phyloP scores from a whole-genome alignment of 1,284 basidiomycete genomes.

The Tylopilus sp. region DNA sequence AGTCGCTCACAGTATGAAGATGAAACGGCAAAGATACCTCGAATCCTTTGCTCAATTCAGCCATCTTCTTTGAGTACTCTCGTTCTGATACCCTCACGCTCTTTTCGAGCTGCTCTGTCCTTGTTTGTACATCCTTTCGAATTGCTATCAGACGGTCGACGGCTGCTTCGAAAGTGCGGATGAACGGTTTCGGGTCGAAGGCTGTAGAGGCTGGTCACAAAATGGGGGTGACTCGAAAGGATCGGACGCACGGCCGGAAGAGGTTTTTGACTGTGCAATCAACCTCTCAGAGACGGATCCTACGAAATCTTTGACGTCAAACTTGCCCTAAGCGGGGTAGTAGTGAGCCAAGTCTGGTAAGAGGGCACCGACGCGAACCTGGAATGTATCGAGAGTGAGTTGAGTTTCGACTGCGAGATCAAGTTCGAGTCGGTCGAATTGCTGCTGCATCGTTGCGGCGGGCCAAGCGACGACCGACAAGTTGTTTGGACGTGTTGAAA shows the following conservation, averaged over 20 bases:
- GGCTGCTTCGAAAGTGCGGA: constrained; percentile 86
- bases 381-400: constrained; percentile 64
- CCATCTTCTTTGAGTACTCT: constrained; percentile 92
- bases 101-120: constrained; percentile 90
- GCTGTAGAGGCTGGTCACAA: constrained; percentile 46
- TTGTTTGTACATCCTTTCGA: constrained; percentile 82
- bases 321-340: constrained; percentile 62
- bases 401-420: constrained; percentile 61
- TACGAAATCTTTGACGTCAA: constrained; percentile 90
- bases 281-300: constrained; percentile 81
- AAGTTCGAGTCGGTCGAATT: constrained; percentile 28
- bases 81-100: constrained; percentile 86
- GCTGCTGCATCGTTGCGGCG: constrained; percentile 26
- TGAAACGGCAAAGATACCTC: constrained; percentile 52
- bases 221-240: not conserved
- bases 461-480: not conserved
- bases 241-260: constrained; percentile 71
- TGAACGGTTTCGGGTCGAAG: constrained; percentile 92
- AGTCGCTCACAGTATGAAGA: constrained; percentile 4
- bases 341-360: constrained; percentile 1
- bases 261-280: constrained; percentile 77
- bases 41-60: constrained; percentile 89
- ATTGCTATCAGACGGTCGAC: constrained; percentile 84
- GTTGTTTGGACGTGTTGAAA: constrained; percentile 36
- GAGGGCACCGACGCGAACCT: constrained; percentile 38